These are phyloP conservation scores for Pseudogymnoascus sp. DNA, from an alignment of 2,329 filamentous ascomycete species.

Conservation along the genomic window DNA sequence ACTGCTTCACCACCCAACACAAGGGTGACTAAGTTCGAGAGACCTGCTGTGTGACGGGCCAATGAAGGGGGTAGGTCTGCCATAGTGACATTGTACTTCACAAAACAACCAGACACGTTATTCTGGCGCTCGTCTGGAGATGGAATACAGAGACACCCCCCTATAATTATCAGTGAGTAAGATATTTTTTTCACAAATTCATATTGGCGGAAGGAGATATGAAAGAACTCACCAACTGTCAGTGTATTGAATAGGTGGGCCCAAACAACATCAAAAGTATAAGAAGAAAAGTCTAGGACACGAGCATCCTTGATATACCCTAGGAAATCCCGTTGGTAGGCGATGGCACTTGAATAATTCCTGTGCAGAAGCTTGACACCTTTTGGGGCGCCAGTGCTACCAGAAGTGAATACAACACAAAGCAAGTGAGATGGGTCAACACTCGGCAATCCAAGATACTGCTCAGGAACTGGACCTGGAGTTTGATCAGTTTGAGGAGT, in stretches of 20 bases:
- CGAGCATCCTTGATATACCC: neutral
- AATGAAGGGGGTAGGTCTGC: slow-evolving; percentile 16
- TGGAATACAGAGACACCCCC: slow-evolving; percentile 16
- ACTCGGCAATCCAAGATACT: neutral
- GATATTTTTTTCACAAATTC: neutral
- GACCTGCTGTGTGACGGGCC: slow-evolving; percentile 11
- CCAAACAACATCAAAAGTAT: slow-evolving; percentile 17
- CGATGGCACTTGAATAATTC: neutral
- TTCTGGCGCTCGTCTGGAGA: slow-evolving; percentile 16
- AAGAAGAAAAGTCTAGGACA: slow-evolving; percentile 14
- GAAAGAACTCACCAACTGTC: neutral
- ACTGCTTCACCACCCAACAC: slow-evolving; percentile 16
- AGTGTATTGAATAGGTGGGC: slow-evolving; percentile 15
- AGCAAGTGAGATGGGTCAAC: neutral
- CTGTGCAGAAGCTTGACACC: slow-evolving; percentile 10
- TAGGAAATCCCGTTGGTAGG: neutral
- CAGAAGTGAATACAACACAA: slow-evolving; percentile 14
- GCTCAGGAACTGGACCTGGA: neutral
- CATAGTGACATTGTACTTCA: slow-evolving; percentile 14
- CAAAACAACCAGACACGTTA: slow-evolving; percentile 14
- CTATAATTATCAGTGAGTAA: slow-evolving; percentile 1
- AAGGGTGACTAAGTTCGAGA: slow-evolving; percentile 13
- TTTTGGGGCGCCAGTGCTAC: slow-evolving; percentile 16
- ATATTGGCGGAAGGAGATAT: neutral
- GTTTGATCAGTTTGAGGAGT: neutral